phyloP scores from a whole-genome alignment of 805 yeast genomes.

The Lipomyces spencermartinsiae region DNA sequence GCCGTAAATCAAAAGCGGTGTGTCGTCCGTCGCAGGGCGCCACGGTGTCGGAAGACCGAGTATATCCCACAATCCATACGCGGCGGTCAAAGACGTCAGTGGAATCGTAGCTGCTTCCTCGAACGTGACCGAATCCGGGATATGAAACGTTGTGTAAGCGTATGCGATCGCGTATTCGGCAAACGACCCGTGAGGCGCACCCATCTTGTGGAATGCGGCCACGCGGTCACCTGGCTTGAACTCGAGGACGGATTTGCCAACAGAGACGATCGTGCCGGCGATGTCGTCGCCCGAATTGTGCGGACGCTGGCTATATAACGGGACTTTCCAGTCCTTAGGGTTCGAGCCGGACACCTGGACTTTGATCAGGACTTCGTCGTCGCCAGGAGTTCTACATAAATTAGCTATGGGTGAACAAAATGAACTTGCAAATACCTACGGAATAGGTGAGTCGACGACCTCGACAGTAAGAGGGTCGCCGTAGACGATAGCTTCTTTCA shows the following conservation, averaged over 20 bases:
- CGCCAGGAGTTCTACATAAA: conserved; percentile 16
- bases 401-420: neutral
- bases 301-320: conserved; percentile 2
- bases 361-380: conserved; percentile 30
- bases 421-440: conserved; percentile 9
- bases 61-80: conserved; percentile 23
- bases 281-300: conserved; percentile 35
- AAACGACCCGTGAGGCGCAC: conserved; percentile 27
- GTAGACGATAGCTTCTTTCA: conserved; percentile 20
- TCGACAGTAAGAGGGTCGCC: conserved; percentile 2
- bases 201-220: conserved; percentile 35
- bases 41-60: conserved; percentile 36
- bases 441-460: conserved; percentile 7
- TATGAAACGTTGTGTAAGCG: conserved; percentile 26
- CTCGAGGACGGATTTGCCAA: conserved; percentile 29
- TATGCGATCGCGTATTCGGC: conserved; percentile 32
- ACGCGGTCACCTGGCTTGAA: conserved; percentile 32
- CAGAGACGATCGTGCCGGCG: conserved; percentile 28
- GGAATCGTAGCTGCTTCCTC: conserved; percentile 35
- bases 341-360: conserved; percentile 34
- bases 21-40: conserved; percentile 28
- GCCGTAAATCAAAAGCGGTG: conserved; percentile 33
- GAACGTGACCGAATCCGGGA: conserved; percentile 30
- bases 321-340: conserved; percentile 37
- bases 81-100: conserved; percentile 30